A percentile compares a stretch with the other conserved stretches of the same genome.
Conservation (phyloP, 1,284 basidiomycete genomes). For the Fomitopsis schrenkii region DNA sequence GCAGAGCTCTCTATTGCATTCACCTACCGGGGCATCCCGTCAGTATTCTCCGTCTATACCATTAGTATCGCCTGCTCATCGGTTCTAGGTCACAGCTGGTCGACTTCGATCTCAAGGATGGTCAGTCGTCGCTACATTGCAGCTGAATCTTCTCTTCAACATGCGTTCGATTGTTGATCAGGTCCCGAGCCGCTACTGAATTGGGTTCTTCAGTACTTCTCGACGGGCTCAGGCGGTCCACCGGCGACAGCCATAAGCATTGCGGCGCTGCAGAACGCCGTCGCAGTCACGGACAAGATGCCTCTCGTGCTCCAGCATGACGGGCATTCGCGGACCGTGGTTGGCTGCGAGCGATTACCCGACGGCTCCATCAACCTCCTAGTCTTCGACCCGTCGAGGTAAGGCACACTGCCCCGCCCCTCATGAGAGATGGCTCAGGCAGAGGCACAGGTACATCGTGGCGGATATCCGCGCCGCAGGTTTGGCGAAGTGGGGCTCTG, state of each 20-base stretch:
- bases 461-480: constrained; percentile 30
- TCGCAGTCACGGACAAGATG: constrained; percentile 59
- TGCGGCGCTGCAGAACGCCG: constrained; percentile 44
- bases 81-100: constrained; percentile 51
- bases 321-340: constrained; percentile 82
- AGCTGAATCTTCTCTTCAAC: not conserved
- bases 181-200: constrained; percentile 42
- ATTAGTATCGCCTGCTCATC: not conserved
- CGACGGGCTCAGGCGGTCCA: constrained; percentile 27
- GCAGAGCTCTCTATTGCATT: constrained; percentile 68
- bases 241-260: constrained; percentile 33
- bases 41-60: constrained; percentile 23
- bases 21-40: constrained; percentile 75
- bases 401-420: not conserved
- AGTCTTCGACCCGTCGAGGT: constrained; percentile 78
- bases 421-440: not conserved
- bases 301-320: constrained; percentile 78
- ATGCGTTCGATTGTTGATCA: constrained; percentile 15
- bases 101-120: constrained; percentile 52
- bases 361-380: constrained; percentile 61
- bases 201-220: constrained; percentile 72
- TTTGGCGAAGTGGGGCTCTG: constrained; percentile 17
- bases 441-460: constrained; percentile 15
- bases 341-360: constrained; percentile 72
- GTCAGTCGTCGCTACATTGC: constrained; percentile 22